Percentiles rank a stretch among this genome's conserved stretches.
Conservation (phyloP, 2,329 filamentous ascomycete species). For the Microcyclosporella mali region DNA sequence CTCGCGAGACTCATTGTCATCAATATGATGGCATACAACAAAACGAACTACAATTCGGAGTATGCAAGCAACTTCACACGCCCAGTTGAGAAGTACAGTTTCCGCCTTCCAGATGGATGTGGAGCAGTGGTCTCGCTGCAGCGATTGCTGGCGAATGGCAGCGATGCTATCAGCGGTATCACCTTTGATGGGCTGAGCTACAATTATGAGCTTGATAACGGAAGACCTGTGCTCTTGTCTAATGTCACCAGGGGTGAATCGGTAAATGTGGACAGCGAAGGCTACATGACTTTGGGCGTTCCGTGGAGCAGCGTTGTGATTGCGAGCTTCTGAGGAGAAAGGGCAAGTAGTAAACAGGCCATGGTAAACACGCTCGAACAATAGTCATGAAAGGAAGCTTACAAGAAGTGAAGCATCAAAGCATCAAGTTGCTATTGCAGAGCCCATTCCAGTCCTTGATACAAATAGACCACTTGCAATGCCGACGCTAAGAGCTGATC, state of each 20-base stretch:
- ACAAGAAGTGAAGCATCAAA: no score
- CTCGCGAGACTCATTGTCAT: constrained; percentile 49
- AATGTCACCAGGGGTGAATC: constrained; percentile 53
- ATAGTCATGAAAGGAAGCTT: no score
- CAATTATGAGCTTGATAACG: constrained; percentile 53
- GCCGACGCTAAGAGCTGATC: no score
- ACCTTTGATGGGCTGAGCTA: constrained; percentile 58
- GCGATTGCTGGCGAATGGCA: constrained; percentile 55
- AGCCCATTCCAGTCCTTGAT: no score
- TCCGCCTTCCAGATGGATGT: constrained; percentile 34
- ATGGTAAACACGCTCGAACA: no score
- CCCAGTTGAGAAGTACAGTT: constrained; percentile 37
- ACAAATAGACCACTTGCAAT: no score
- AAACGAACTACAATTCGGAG: constrained; percentile 23
- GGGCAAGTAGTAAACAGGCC: not conserved
- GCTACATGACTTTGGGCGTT: constrained; percentile 26
- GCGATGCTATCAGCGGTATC: constrained; percentile 56
- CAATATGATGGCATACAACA: constrained; percentile 55
- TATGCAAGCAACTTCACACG: constrained; percentile 43
- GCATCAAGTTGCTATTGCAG: no score
- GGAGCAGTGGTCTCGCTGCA: constrained; percentile 34
- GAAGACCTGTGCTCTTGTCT: constrained; percentile 46
- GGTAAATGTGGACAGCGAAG: constrained; percentile 31
- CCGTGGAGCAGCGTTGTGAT: constrained; percentile 29
- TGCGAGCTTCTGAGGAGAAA: constrained; percentile 9